Conservation (phyloP, 257 asterid genomes). For the Solanum sejunctum region DNA sequence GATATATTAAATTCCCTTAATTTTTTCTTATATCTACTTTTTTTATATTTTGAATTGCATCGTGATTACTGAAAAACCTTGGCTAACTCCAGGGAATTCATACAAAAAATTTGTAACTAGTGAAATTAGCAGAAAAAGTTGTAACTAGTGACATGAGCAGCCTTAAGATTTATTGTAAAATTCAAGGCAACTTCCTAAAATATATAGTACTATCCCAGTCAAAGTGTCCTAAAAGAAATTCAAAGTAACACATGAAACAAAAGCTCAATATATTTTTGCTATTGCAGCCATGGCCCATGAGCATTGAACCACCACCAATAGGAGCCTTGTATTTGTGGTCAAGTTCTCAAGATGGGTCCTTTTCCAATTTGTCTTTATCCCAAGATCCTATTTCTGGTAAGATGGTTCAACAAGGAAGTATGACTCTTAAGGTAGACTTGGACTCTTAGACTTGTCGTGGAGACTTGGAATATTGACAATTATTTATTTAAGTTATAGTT, state of each 20-base stretch:
- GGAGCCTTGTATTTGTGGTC: neutral
- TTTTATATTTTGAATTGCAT: neutral
- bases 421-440: neutral
- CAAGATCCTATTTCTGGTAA: neutral
- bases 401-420: slow-evolving; percentile 4
- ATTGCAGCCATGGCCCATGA: neutral
- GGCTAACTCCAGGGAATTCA: neutral
- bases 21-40: neutral
- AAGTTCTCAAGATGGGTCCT: neutral
- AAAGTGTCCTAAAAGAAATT: neutral
- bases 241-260: neutral
- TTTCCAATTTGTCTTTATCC: neutral
- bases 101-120: too few species aligned
- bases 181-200: neutral
- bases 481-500: neutral
- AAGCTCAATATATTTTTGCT: neutral
- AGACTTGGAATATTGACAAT: neutral
- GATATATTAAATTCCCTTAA: neutral
- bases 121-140: neutral
- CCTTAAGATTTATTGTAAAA: neutral
- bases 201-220: neutral
- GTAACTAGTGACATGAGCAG: neutral
- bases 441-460: neutral
- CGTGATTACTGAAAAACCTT: neutral
- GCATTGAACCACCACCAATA: neutral